Evolutionary conservation across 257 asterid species (phyloP), one percentile per base, ranked within the genome.

Genomic region (Primulina huaijiensis): DNA sequence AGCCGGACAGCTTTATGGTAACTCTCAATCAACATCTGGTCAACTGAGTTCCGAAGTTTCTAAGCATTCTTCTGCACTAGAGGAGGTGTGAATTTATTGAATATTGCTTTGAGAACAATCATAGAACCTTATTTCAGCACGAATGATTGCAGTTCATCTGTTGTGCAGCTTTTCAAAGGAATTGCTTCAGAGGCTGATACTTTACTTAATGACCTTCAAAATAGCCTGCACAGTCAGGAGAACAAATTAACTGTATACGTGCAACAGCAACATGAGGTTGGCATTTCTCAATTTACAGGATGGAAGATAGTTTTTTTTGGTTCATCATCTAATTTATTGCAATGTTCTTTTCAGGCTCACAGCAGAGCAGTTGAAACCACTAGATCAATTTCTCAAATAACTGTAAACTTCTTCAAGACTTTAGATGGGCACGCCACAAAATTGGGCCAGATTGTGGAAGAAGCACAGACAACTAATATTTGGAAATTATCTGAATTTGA

Each of bases 121-220:
- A 23, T 23, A 23, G 25, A 23, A 23, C 33, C 55, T 64, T 57
- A 31, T 55, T 67, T 70, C 37, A 56, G 64, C 71, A 55, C 65
- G 35, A 76, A 46, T 78, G 80, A 76, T 72, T 55, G 43, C 40
- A 21, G 27, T 61, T 69, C 20, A 58, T 69, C 17, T 59, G 60
- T 33, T 80, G 6, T 31, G 84, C 94, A 94, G 99, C 91, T 83
- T 60, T 86, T 90, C 81, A 78, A 77, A 77, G 87, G 86, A 77
- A 84, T 94, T 61, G 84, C 95, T 74, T 86, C 84, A 38, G 94
- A 91, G 86, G 99, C 97, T 75, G 89, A 94, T 78, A 81, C 77
- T 61, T 78, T 94, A 72, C 96, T 94, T 68, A 74, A 81, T 71
- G 97, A 82, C 81, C 99, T 91, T 78, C 97, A 94, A 86, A 84